Evolutionary conservation across 345 rosid genomes (phyloP), one percentile per base, ranked within the genome.

Genomic region (Abelmoschus esculentus): DNA sequence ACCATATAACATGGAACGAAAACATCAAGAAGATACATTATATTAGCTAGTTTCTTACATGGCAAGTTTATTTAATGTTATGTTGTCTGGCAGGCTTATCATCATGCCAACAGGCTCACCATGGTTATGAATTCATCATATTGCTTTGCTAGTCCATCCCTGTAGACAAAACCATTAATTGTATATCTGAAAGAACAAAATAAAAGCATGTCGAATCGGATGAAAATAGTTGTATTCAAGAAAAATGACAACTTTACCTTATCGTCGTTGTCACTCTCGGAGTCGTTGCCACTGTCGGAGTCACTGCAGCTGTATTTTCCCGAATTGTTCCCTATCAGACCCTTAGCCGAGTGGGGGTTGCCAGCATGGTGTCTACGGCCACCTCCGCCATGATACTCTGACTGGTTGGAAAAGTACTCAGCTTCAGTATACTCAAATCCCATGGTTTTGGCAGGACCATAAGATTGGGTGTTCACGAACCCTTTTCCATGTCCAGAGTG

Each of bases 111-210:
- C 46, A 15, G 52, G 28, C 32, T 46, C 61, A 10, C 31, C 46
- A 17, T 17, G 17, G 17, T 5, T 34, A n/a, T 29, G 46, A 49
- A 49, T 67, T 17, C 28, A 10, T 67, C 47, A 52, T 7, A 67
- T 15, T 17, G 29, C 47, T 34, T 53, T 67, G 71, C 71, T 52
- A 9, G 8, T 18, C 71, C 71, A 67, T n/a, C 17, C 71, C 71
- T 67, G 71, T 15, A 32, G 9, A 4, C 9, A 52, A 14, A 38
- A 8, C 18, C 66, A 18, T 63, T 63, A 40, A 5, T 42, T 12
- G 40, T 19, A 63, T 11, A 22, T 52, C 56, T 11, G 6, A 55
- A 55, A 54, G 3, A 19, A 54, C 2, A 32, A 1, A 34, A 34
- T 34, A 34, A 34, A 34, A 34, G 1, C 36, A 32, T 5, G 38